Evolutionary conservation across 192 early-diverging fungal species (phyloP), one percentile per base, ranked within the genome.

Genomic region (Chytriomyces sp.): DNA sequence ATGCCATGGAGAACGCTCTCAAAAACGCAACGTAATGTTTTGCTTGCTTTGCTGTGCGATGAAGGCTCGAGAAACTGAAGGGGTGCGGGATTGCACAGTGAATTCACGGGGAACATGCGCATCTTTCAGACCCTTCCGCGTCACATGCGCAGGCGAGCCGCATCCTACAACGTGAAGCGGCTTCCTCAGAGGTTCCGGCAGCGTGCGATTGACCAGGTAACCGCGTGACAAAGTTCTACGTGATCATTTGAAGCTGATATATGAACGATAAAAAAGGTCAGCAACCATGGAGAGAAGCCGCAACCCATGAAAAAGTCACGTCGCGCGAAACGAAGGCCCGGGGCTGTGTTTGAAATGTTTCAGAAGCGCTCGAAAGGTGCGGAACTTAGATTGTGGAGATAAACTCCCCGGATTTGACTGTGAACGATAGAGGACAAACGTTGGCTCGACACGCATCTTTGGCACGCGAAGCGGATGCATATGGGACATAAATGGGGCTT

Each of bases 391-490:
- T 59, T 1, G 31, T 67, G 62, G 25, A 17, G 14, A 37, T 62
- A 17, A 2, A 37, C 56, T 58, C 19, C 56, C 28, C 12, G n/a
- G 7, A 26, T 26, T 1, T 17, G 33, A n/a, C 39, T 54, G n/a
- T 59, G n/a, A 7, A 22, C 63, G 6, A 6, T 58, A 74, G 85
- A 73, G 10, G 73, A 82, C 5, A 91, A 90, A 54, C 82, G 86
- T 37, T 99, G 96, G 98, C 75, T 99, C 30, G 96, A 97, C 76
- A 99, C 96, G 39, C 96, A 99, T 81, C 86, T 96, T 30, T 99
- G 98, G 98, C 96, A 99, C 75, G 90, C 94, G 12, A 99, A 99
- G 77, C 86, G 98, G 66, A 95, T 98, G 93, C 91, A 93, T 57
- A 99, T 99, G 95, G 76, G 63, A 38, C 84, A 92, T 60, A 71